phyloP scores from a whole-genome alignment of 169 alveolate species.

The Prorocentrum cordatum region DNA sequence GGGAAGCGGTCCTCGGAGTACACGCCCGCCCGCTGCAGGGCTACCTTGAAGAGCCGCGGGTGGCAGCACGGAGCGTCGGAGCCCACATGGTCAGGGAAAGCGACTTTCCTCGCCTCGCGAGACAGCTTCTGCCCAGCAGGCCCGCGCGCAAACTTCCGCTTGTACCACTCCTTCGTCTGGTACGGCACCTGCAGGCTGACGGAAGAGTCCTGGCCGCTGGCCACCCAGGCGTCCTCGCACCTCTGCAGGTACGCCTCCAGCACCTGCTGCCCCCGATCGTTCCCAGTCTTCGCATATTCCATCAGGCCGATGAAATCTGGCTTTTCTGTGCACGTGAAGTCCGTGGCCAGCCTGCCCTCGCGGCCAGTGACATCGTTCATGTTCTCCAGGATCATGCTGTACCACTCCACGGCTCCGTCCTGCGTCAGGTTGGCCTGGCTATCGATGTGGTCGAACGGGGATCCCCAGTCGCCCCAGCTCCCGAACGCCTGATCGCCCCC shows the following conservation, averaged over 20 bases:
- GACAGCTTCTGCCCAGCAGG: background rate
- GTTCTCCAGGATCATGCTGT: background rate
- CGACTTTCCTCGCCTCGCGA: background rate
- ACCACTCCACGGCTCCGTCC: background rate
- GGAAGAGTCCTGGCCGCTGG: background rate
- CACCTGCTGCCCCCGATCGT: background rate
- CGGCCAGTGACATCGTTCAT: too few species aligned
- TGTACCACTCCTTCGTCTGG: background rate
- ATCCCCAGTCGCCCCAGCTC: background rate
- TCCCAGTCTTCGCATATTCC: background rate
- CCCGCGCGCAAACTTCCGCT: background rate
- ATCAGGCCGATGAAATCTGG: background rate
- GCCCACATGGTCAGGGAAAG: background rate
- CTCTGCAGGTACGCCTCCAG: background rate
- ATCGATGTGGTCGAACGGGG: background rate
- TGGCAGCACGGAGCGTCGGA: background rate
- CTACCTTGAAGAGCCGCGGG: background rate
- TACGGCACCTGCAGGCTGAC: background rate
- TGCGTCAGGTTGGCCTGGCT: background rate
- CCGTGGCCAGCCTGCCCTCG: background rate
- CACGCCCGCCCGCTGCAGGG: background rate
- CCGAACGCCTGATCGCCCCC: background rate
- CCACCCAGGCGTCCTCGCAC: background rate
- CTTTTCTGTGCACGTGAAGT: background rate
- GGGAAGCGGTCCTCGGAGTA: background rate